Base-by-base conservation (phyloP, 2,329 filamentous ascomycete genomes). In the Pezicula carpinea region DNA sequence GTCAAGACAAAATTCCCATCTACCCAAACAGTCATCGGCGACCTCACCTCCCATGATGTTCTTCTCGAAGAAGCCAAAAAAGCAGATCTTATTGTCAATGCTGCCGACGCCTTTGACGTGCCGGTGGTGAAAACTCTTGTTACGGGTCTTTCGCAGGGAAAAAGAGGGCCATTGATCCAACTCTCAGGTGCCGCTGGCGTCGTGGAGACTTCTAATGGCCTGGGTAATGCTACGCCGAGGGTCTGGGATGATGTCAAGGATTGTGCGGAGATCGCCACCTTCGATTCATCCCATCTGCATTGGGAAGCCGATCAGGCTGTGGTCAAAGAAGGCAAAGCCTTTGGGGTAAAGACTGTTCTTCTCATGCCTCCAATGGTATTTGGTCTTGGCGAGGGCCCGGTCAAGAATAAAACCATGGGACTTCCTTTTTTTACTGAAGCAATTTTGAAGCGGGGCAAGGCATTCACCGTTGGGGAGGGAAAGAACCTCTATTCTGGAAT, bases 301-400 rank as follows among this genome's bases (percentile, higher is more conserved):
- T 70, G 75, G 6, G 70, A 74, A 50, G 73, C 80, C 5, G 79
- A 83, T 59, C 72, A 76, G 50, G 68, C 80, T 17, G 68, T 82
- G 8, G 53, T 66, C 50, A 61, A 60, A 3, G 39, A 39, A 22
- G 67, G 69, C n/a, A 44, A 47, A 22, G 19, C 40, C 22, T 31
- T 42, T 3, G 63, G 64, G 3, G 64, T 79, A 19, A 74, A 73
- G 56, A 76, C 75, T 0, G 77, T 70, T 18, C 73, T 83, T 21
- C 69, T 83, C 4, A 77, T 73, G 48, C 79, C 80, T 11, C 75
- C 77, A 0, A 72, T 69, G 3, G 80, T 83, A 52, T 81, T 77
- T 52, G 78, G 71, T 6, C 15, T 19, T 2, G 77, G 78, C 2
- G 65, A 76, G 15, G 79, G 79, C 0, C 72, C 75, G 0, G 70